Conservation (phyloP, 257 asterid species). For the Fraxinus excelsior region DNA sequence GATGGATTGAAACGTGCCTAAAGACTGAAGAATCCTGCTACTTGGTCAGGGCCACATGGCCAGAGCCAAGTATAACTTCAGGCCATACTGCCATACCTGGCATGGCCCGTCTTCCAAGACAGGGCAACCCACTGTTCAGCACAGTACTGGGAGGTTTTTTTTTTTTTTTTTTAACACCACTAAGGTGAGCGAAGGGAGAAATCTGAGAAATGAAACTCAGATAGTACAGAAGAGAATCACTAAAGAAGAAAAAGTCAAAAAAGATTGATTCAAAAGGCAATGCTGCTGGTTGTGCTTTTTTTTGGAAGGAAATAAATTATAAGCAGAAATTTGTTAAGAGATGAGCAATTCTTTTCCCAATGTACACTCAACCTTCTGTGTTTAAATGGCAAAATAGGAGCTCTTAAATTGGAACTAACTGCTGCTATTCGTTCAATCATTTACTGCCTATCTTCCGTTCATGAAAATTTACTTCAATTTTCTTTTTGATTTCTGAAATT, state of each 20-base stretch:
- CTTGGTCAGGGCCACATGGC: too few relatives aligned
- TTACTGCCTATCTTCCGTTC: not conserved
- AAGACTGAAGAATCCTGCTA: too few relatives aligned
- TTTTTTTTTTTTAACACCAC: too few relatives aligned
- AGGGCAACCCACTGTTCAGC: too few relatives aligned
- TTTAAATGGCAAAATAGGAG: not conserved
- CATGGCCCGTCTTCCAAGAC: not conserved
- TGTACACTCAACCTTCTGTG: conserved; percentile 30
- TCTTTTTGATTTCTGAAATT: not conserved
- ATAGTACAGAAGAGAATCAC: not conserved
- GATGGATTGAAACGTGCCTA: not conserved
- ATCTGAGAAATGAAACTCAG: not conserved
- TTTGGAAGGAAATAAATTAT: conserved; percentile 15
- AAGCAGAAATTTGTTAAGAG: conserved; percentile 13
- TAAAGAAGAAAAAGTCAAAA: not conserved
- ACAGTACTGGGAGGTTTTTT: not conserved
- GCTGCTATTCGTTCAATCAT: not conserved
- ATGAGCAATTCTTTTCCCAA: conserved; percentile 21
- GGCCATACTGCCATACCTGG: not conserved
- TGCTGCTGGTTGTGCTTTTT: not conserved
- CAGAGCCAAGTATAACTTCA: too few relatives aligned
- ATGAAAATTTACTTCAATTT: not conserved
- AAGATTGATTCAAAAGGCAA: conserved; percentile 14
- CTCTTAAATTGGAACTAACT: not conserved
- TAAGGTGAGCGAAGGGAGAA: too few relatives aligned